Conservation (phyloP, 768 basidiomycete species). For the Gyrodon lividus region DNA sequence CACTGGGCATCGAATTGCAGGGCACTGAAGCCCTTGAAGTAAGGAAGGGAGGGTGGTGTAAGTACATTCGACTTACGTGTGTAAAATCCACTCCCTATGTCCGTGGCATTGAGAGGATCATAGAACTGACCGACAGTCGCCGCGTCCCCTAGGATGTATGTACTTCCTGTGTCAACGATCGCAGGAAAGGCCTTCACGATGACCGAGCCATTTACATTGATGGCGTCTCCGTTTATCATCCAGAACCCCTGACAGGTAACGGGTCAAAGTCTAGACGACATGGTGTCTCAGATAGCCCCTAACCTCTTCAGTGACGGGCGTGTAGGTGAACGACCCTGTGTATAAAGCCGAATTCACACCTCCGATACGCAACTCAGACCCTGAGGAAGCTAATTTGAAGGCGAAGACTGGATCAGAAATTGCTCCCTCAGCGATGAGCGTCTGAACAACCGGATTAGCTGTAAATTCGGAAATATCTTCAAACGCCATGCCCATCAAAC, state of each 20-base stretch:
- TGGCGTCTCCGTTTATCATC: slow-evolving; percentile 17
- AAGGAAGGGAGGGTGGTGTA: not conserved
- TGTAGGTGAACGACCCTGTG: slow-evolving; percentile 38
- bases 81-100: slow-evolving; percentile 36
- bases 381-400: slow-evolving; percentile 38
- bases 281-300: slow-evolving; percentile 1
- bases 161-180: slow-evolving; percentile 53
- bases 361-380: slow-evolving; percentile 42
- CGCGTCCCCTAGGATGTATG: slow-evolving; percentile 41
- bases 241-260: slow-evolving; percentile 19
- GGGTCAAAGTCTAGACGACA: not conserved
- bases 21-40: slow-evolving; percentile 16
- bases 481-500: slow-evolving; percentile 46
- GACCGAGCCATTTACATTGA: slow-evolving; percentile 23
- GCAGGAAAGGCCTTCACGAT: slow-evolving; percentile 9
- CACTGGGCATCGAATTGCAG: slow-evolving; percentile 23
- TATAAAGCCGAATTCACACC: slow-evolving; percentile 39
- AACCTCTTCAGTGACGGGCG: slow-evolving; percentile 32
- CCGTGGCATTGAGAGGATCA: slow-evolving; percentile 28
- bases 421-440: slow-evolving; percentile 38
- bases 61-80: slow-evolving; percentile 18
- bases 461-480: slow-evolving; percentile 34
- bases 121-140: slow-evolving; percentile 35
- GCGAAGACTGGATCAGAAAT: slow-evolving; percentile 35
- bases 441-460: slow-evolving; percentile 41